A percentile compares a stretch with the other conserved stretches of the same genome.
phyloP scores from a whole-genome alignment of 2,329 filamentous ascomycete species.

The Plectosphaerella plurivora region DNA sequence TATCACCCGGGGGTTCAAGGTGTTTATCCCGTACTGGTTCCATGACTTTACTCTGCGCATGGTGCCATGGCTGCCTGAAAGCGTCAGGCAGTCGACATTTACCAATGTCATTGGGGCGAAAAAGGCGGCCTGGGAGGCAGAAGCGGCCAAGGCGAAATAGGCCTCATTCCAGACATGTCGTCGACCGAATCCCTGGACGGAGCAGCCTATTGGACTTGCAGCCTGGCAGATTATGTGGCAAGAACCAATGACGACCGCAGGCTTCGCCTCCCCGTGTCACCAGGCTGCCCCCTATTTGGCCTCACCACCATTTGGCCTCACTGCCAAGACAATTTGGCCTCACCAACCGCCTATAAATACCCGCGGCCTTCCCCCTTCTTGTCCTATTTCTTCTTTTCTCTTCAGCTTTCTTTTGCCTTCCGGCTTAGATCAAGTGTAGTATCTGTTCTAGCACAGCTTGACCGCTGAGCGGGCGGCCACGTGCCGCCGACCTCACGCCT shows the following conservation, averaged over 20 bases:
- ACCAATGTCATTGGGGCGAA: conserved; percentile 1
- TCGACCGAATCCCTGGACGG: too few species aligned
- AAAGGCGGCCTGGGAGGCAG: neutral
- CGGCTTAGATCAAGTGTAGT: neutral
- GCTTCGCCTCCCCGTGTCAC: too few species aligned
- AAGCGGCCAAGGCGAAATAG: neutral
- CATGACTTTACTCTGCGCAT: conserved; percentile 12
- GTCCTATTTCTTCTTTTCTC: neutral
- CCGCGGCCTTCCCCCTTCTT: neutral
- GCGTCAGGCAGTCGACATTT: conserved; percentile 1
- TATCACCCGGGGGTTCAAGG: conserved; percentile 13
- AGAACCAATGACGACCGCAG: too few species aligned
- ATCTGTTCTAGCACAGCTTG: neutral
- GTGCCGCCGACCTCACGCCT: neutral
- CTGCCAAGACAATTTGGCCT: neutral
- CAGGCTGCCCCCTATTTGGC: neutral
- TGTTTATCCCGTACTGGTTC: conserved; percentile 18
- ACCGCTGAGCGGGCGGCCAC: neutral
- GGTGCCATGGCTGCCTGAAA: conserved; percentile 7
- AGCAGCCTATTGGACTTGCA: too few species aligned
- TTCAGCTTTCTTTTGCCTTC: neutral
- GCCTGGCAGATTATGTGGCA: too few species aligned
- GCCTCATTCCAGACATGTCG: too few species aligned
- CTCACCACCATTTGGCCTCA: neutral
- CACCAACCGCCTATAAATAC: neutral